A percentile compares a stretch with the other conserved stretches of the same genome.
Conservation (phyloP, 1,284 basidiomycete species). For the Sphaerobolus stellatus region DNA sequence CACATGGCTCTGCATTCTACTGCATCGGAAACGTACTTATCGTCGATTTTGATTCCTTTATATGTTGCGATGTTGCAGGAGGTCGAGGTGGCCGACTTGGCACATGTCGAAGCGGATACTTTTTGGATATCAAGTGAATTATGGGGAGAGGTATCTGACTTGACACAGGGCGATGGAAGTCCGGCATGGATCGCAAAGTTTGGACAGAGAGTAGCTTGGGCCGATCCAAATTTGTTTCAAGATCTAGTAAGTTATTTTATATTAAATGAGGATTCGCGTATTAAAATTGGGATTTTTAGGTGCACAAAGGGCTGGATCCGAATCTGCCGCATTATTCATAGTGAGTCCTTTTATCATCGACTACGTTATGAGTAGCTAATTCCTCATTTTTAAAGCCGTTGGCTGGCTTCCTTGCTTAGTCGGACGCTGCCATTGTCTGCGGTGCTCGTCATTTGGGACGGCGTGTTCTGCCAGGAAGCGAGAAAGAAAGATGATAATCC, state of each 20-base stretch:
- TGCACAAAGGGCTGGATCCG: slow-evolving; percentile 62
- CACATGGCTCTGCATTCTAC: slow-evolving; percentile 72
- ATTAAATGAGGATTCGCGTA: slow-evolving; percentile 1
- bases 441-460: slow-evolving; percentile 67
- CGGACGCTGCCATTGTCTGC: slow-evolving; percentile 66
- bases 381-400: slow-evolving; percentile 68
- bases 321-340: slow-evolving; percentile 76
- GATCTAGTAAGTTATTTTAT: slow-evolving; percentile 50
- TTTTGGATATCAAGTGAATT: slow-evolving; percentile 80
- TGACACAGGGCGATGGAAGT: slow-evolving; percentile 64
- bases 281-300: background rate
- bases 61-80: slow-evolving; percentile 64
- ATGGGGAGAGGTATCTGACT: slow-evolving; percentile 67
- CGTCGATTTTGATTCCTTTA: slow-evolving; percentile 66
- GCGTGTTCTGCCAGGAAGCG: slow-evolving; percentile 58
- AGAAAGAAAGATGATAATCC: slow-evolving; percentile 54
- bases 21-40: slow-evolving; percentile 63
- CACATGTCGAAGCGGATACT: slow-evolving; percentile 73
- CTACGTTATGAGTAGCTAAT: too few relatives aligned
- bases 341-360: slow-evolving; percentile 45
- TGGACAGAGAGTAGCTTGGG: slow-evolving; percentile 61
- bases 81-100: slow-evolving; percentile 55
- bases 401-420: slow-evolving; percentile 70
- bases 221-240: slow-evolving; percentile 59
- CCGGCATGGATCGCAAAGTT: slow-evolving; percentile 62